A percentile compares a stretch with the other conserved stretches of the same genome.
Evolutionary conservation across 2,329 filamentous ascomycete species (phyloP).

Genomic region (Coniochaeta ligniaria): DNA sequence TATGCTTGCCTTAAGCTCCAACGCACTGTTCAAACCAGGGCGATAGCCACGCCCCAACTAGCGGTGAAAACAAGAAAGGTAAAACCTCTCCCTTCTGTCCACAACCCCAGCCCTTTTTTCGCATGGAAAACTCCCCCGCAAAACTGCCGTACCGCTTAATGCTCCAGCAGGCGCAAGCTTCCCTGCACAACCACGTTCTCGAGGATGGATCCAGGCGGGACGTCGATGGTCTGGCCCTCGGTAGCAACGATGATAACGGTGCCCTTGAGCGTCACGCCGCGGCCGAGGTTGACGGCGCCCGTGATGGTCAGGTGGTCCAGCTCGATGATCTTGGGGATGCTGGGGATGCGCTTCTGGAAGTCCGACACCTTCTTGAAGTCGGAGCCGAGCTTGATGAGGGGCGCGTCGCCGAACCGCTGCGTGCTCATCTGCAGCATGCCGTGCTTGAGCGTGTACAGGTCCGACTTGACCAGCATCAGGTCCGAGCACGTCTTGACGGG

Average conservation of each 20-base stretch:
- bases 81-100: neutral
- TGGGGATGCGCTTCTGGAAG: constrained; percentile 82
- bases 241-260: constrained; percentile 99
- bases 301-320: constrained; percentile 96
- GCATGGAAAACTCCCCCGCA: neutral
- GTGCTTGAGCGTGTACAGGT: constrained; percentile 97
- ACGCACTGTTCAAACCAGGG: neutral
- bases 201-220: constrained; percentile 91
- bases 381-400: constrained; percentile 94
- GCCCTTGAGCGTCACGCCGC: constrained; percentile 92
- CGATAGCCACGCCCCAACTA: neutral
- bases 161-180: constrained; percentile 70
- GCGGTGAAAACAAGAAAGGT: neutral
- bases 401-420: constrained; percentile 91
- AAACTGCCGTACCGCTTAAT: constrained; percentile 31
- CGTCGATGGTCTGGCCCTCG: constrained; percentile 95
- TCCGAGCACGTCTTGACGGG: constrained; percentile 99
- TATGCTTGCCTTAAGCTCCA: neutral
- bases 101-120: neutral
- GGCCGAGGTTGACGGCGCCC: constrained; percentile 91
- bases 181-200: constrained; percentile 99
- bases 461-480: constrained; percentile 98
- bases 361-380: constrained; percentile 99
- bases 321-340: constrained; percentile 86
- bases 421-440: constrained; percentile 96